Base-by-base conservation (phyloP, 352 stramenopile species). In the Phytophthora pluvialis region DNA sequence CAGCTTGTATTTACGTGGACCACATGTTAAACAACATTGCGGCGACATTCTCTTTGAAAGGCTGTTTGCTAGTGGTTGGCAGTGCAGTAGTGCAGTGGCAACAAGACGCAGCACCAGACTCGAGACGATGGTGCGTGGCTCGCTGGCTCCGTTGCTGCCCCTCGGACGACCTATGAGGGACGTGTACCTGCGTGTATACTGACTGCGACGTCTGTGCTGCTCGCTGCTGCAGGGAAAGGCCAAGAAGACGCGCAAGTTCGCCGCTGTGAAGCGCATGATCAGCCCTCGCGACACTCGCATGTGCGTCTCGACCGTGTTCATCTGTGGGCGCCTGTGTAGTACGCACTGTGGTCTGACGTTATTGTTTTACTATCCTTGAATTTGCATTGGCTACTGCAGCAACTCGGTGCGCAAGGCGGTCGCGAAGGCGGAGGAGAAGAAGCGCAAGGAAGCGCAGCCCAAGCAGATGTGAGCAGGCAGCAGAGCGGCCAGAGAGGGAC, bases 201-300 rank as follows among this genome's bases (percentile, higher is more conserved):
- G 11, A 68, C 33, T 18, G 35, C 4, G 31, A 15, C 49, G 11
- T 51, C 4, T 53, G 15, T 29, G n/a, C 16, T 49, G n/a, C 15
- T 64, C 33, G 18, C n/a, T 61, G 36, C 9, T 63, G 18, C 58
- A 95, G 81, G 97, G 90, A 39, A 99, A 99, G 74, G 90, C 97
- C 57, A 99, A 99, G 84, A 99, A 99, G 75, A 99, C 95, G 26
- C 88, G 97, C 67, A 98, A 99, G 68, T 99, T 98, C 76, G 98
- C 98, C 42, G 87, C 98, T 44, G 90, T 98, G 36, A 99, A 99
- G 87, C 98, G 97, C 70, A 97, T 99, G 59, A 98, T 99, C 59
- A 98, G 91, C 71, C 95, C 97, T 43, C 99, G 99, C 76, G 97
- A 99, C 79, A 93, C 89, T 58, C 90, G 98, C 49, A 96, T 99